Base-by-base conservation (phyloP, 352 stramenopile genomes). In the Phytopythium delawarense region DNA sequence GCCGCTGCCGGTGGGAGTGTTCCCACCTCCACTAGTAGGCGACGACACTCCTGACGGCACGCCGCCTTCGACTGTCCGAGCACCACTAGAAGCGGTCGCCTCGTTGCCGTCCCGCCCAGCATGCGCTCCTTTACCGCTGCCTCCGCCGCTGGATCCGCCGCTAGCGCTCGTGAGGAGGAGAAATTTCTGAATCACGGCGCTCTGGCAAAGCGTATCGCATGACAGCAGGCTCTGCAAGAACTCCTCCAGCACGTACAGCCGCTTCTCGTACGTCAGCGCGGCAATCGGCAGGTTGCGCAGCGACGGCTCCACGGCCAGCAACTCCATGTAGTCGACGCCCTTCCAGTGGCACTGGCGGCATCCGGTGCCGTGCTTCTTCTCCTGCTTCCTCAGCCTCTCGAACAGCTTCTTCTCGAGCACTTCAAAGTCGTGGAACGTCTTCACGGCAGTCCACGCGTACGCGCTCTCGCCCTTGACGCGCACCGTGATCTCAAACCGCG, bases 161-260 rank as follows among this genome's bases (percentile, higher is more conserved):
- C 20, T 30, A 0, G 30, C 66, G 54, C 75, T 79, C 23, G 66
- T 61, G 20, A 91, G 66, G 11, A 79, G 61, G 6, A 95, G 57
- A 57, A 95, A 95, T 54, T 89, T 89, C 23, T 93, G 81, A 34
- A 93, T 70, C 2, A 69, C 67, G 9, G 82, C 81, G 61, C 84
- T 93, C 61, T 93, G 84, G 56, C 84, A 86, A 20, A 95, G 64
- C 34, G 82, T 89, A 63, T 89, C 79, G 56, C 80, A 85, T 40
- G 69, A 65, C 20, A 93, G 54, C 23, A 95, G 57, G n/a, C 84
- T 79, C 70, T 91, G 79, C 48, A 95, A 59, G 55, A 88, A 95
- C 50, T 76, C 64, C 25, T 91, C 79, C 9, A 93, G 69, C 42
- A 90, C 69, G 23, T 78, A 67, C 61, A 90, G 50, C 18, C 76